These are phyloP conservation scores for Ascochyta viciae-villosae DNA, from an alignment of 2,329 filamentous ascomycete genomes.

Conservation along the genomic window DNA sequence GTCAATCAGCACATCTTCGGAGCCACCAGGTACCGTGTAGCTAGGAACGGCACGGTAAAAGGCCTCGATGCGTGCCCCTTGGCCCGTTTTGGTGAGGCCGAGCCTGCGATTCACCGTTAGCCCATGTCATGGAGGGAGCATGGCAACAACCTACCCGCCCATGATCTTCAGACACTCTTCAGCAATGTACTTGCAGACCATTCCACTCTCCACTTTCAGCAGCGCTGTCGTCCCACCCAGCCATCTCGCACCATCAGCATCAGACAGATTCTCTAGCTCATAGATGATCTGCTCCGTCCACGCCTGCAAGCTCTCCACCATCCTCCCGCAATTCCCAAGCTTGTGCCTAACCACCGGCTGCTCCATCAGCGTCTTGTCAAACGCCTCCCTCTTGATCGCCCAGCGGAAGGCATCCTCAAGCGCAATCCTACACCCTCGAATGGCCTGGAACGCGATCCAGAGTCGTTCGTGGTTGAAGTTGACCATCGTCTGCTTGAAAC, in stretches of 20 bases:
- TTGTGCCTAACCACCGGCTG: constrained; percentile 45
- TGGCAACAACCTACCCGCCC: constrained; percentile 24
- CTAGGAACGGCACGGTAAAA: constrained; percentile 35
- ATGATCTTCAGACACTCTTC: constrained; percentile 38
- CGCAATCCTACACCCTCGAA: constrained; percentile 36
- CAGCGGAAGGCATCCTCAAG: constrained; percentile 41
- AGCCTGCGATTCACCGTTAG: constrained; percentile 13
- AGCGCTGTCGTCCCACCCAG: constrained; percentile 35
- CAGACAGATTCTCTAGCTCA: constrained; percentile 30
- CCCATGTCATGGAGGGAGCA: neutral
- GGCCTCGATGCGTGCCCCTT: constrained; percentile 37
- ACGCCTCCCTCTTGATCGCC: constrained; percentile 41
- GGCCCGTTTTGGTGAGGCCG: constrained; percentile 38
- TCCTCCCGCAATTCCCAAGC: constrained; percentile 40
- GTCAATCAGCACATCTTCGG: constrained; percentile 41
- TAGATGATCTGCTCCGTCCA: constrained; percentile 42
- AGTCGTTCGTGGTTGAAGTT: constrained; percentile 47
- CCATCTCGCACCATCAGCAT: constrained; percentile 28
- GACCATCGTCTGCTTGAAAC: constrained; percentile 43
- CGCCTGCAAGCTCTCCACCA: constrained; percentile 37
- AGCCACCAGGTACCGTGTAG: constrained; percentile 35
- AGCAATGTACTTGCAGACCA: constrained; percentile 37
- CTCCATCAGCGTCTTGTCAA: constrained; percentile 42
- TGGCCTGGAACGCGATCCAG: constrained; percentile 41
- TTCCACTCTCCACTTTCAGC: constrained; percentile 34